Base-by-base conservation (phyloP, 2,329 filamentous ascomycete species). In the Apiospora sp. region DNA sequence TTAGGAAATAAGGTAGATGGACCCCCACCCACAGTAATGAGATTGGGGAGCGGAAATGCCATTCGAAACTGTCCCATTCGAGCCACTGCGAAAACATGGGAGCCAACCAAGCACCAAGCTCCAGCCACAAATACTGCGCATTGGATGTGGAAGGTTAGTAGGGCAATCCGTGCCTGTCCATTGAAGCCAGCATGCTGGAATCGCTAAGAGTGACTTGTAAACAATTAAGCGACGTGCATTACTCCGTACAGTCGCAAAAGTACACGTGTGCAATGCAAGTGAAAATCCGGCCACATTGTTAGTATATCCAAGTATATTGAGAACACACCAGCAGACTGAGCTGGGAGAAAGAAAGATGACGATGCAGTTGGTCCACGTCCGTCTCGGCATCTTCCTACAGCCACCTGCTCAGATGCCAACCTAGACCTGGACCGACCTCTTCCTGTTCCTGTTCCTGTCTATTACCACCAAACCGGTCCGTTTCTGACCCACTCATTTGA, bases 401-500 rank as follows among this genome's bases (percentile, higher is more conserved):
- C 27, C 27, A 30, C 27, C 27, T 30, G 27, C 27, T 30, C 4
- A 30, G 27, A 30, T 30, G 27, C 27, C 27, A n/a, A 61, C 58
- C 58, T 41, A 64, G 30, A 41, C 30, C 34, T 49, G 19, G 8
- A 10, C 37, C 37, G 37, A 41, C 37, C 37, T 24, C 51, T 30
- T 54, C 24, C 24, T 58, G 51, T 58, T 30, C 30, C 54, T 61
- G 54, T 34, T 6, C 37, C 7, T 41, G 54, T 61, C 51, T 14
- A 58, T 61, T 64, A 41, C 58, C 58, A 34, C 58, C 58, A 64
- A 64, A 64, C 58, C 34, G 58, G 58, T 64, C 58, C 58, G 58
- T 64, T 64, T 64, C 58, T 64, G 58, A 34, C 58, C 58, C 58
- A 64, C 58, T 37, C 30, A 41, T 41, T 41, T 41, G 37, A 41